Percentiles rank a stretch among this genome's conserved stretches.
phyloP scores from a whole-genome alignment of 1,284 basidiomycete species.

The Ustilago sp. region DNA sequence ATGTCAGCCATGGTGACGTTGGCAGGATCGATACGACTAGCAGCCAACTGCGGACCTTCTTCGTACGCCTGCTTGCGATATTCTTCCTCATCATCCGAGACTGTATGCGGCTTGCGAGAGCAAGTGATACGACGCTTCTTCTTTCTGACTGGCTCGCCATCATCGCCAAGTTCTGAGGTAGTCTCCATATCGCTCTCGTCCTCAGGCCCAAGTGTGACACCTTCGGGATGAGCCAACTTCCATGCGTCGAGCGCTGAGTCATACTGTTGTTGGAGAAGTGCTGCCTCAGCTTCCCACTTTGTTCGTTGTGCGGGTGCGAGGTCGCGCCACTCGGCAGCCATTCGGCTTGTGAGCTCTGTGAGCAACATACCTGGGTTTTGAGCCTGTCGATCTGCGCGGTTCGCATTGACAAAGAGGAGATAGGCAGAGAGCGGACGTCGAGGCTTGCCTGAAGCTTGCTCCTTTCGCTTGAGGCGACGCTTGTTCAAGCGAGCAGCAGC shows the following conservation, averaged over 20 bases:
- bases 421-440: conserved; percentile 42
- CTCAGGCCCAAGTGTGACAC: conserved; percentile 36
- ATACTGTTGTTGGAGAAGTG: conserved; percentile 36
- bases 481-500: conserved; percentile 37
- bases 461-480: conserved; percentile 49
- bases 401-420: conserved; percentile 47
- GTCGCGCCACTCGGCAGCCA: conserved; percentile 47
- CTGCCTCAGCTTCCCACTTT: conserved; percentile 45
- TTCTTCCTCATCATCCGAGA: conserved; percentile 60
- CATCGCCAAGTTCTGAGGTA: conserved; percentile 38
- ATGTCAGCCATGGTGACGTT: conserved; percentile 52
- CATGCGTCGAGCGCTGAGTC: conserved; percentile 37
- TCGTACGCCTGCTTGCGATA: conserved; percentile 43
- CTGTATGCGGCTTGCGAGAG: conserved; percentile 41
- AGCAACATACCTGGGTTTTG: conserved; percentile 34
- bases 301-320: conserved; percentile 23
- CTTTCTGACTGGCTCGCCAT: conserved; percentile 36
- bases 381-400: conserved; percentile 32
- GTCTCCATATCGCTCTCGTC: conserved; percentile 55
- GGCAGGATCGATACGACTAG: conserved; percentile 39
- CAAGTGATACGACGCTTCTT: conserved; percentile 23
- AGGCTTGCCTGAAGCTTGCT: conserved; percentile 42
- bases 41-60: conserved; percentile 33
- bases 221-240: conserved; percentile 36
- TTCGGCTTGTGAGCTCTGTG: conserved; percentile 39